A percentile compares a stretch with the other conserved stretches of the same genome.
phyloP scores from a whole-genome alignment of 208 protist species.

The Angomonas desouzai region DNA sequence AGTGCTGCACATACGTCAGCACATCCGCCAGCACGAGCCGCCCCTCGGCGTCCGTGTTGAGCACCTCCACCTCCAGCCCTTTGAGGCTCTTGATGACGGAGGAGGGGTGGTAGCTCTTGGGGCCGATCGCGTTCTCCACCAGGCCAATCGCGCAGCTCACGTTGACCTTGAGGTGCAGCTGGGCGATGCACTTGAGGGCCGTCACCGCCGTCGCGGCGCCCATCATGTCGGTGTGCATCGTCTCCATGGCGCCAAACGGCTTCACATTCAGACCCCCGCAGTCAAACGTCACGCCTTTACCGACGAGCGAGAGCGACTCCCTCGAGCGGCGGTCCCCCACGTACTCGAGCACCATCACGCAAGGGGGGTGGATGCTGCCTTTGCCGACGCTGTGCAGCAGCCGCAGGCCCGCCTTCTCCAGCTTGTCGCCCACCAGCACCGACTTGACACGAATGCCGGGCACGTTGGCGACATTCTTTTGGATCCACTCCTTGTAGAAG shows the following conservation, averaged over 20 bases:
- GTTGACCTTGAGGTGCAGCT: slow-evolving; percentile 67
- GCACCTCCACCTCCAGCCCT: slow-evolving; percentile 83
- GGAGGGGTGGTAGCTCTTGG: slow-evolving; percentile 72
- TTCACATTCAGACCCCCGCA: slow-evolving; percentile 90
- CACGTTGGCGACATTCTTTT: slow-evolving; percentile 20
- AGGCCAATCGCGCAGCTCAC: slow-evolving; percentile 74
- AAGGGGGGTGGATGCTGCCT: slow-evolving; percentile 57
- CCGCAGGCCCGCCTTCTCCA: slow-evolving; percentile 51
- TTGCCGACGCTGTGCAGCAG: slow-evolving; percentile 84
- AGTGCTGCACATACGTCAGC: slow-evolving; percentile 79
- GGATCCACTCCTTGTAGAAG: slow-evolving; percentile 72
- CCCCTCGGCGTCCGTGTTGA: slow-evolving; percentile 92
- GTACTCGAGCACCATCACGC: slow-evolving; percentile 83
- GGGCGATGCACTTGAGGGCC: slow-evolving; percentile 63
- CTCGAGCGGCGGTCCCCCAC: slow-evolving; percentile 44
- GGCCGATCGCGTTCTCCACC: slow-evolving; percentile 86
- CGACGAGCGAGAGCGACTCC: slow-evolving; percentile 60
- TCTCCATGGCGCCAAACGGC: slow-evolving; percentile 86
- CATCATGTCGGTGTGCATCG: slow-evolving; percentile 93
- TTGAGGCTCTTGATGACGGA: slow-evolving; percentile 78
- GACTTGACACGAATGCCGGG: slow-evolving; percentile 49
- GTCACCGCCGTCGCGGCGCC: slow-evolving; percentile 81
- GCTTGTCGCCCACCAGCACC: slow-evolving; percentile 47
- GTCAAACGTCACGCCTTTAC: slow-evolving; percentile 92
- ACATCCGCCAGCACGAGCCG: slow-evolving; percentile 88